Percentiles rank a stretch among this genome's conserved stretches.
Conservation (phyloP, 352 stramenopile species). For the Hyaloperonospora brassicae region DNA sequence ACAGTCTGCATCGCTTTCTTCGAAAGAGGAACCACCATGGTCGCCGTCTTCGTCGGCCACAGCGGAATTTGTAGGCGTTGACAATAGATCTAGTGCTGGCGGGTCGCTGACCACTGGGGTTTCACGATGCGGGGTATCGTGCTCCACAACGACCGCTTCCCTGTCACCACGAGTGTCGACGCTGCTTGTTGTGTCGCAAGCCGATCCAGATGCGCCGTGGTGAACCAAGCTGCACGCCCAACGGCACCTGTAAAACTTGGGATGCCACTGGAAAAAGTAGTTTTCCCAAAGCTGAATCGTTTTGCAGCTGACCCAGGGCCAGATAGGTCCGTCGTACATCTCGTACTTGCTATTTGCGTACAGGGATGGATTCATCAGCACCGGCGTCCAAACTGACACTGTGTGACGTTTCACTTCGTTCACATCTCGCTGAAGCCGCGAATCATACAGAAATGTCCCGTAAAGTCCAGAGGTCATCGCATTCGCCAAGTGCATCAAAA, state of each 20-base stretch:
- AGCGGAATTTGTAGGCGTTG: conserved; percentile 20
- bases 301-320: conserved; percentile 72
- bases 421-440: conserved; percentile 52
- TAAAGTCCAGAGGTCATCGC: conserved; percentile 72
- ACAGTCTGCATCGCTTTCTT: conserved; percentile 10
- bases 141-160: conserved; percentile 8
- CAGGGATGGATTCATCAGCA: conserved; percentile 39
- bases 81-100: conserved; percentile 20
- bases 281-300: conserved; percentile 76
- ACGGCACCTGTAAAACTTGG: conserved; percentile 72
- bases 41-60: conserved; percentile 18
- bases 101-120: conserved; percentile 11
- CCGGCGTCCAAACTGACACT: conserved; percentile 75
- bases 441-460: conserved; percentile 79
- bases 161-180: conserved; percentile 1
- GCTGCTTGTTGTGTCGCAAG: conserved; percentile 4
- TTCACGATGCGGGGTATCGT: conserved; percentile 14
- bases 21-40: conserved; percentile 18
- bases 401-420: conserved; percentile 47
- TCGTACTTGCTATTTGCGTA: conserved; percentile 54
- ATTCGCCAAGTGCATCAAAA: conserved; percentile 76
- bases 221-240: conserved; percentile 56
- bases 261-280: conserved; percentile 84
- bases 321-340: conserved; percentile 46
- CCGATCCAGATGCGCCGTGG: conserved; percentile 18